Percentiles rank a stretch among this genome's conserved stretches.
Evolutionary conservation across 192 early-diverging fungal species (phyloP).

Genomic region (Linnemannia schmuckeri): DNA sequence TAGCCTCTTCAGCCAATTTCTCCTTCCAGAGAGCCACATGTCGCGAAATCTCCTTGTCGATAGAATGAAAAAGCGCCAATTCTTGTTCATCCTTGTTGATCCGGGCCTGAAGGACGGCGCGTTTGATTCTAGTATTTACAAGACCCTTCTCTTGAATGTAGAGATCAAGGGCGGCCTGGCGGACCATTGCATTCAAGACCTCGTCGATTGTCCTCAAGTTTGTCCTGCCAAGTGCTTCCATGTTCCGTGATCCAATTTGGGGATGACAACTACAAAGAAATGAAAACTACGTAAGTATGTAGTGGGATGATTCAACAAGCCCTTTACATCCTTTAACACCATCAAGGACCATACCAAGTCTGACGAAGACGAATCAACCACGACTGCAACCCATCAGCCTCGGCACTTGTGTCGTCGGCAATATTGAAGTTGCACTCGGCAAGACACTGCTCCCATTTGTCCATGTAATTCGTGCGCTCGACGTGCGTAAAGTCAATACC

Average conservation of each 20-base stretch:
- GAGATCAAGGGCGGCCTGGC: slow-evolving; percentile 34
- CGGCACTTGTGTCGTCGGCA: neutral
- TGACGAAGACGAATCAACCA: slow-evolving; percentile 42
- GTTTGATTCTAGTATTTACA: slow-evolving; percentile 45
- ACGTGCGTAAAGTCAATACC: slow-evolving; percentile 65
- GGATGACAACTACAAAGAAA: slow-evolving; percentile 63
- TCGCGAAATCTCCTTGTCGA: slow-evolving; percentile 23
- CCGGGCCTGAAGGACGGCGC: slow-evolving; percentile 33
- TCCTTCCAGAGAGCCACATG: slow-evolving; percentile 36
- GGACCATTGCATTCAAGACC: slow-evolving; percentile 66
- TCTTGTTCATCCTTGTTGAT: slow-evolving; percentile 31
- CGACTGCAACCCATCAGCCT: slow-evolving; percentile 20
- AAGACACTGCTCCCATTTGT: slow-evolving; percentile 63
- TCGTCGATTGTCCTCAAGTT: slow-evolving; percentile 64
- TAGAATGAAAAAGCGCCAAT: slow-evolving; percentile 8
- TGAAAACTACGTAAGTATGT: neutral
- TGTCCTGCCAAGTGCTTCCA: slow-evolving; percentile 58
- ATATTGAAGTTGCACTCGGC: slow-evolving; percentile 52
- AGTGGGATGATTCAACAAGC: neutral
- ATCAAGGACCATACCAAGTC: slow-evolving; percentile 27
- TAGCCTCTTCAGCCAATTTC: neutral
- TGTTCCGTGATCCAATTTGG: slow-evolving; percentile 65
- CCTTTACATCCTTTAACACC: neutral
- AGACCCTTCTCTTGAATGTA: slow-evolving; percentile 46
- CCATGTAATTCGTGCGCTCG: slow-evolving; percentile 72